Evolutionary conservation across 2,329 filamentous ascomycete species (phyloP).

Genomic region (Ophioceras dolichostomum): DNA sequence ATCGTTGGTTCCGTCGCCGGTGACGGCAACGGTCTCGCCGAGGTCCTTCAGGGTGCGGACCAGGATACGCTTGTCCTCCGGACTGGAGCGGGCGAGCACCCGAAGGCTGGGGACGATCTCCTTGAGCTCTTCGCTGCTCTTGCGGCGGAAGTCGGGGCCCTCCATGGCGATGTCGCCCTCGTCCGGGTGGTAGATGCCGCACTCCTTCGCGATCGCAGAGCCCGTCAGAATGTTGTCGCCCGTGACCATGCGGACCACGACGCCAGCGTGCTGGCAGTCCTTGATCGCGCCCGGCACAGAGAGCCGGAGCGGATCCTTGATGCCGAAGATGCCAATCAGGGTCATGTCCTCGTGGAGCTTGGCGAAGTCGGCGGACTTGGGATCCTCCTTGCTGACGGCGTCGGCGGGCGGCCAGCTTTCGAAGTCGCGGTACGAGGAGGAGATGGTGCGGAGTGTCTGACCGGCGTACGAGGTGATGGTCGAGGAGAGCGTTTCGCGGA

Average conservation of each 20-base stretch:
- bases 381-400: slow-evolving; percentile 31
- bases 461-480: slow-evolving; percentile 31
- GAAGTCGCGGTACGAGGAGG: slow-evolving; percentile 62
- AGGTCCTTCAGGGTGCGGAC: slow-evolving; percentile 60
- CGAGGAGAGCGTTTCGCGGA: slow-evolving; percentile 35
- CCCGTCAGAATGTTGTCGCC: slow-evolving; percentile 74
- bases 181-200: slow-evolving; percentile 53
- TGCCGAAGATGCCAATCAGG: slow-evolving; percentile 61
- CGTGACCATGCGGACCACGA: slow-evolving; percentile 76
- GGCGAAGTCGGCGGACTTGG: slow-evolving; percentile 49
- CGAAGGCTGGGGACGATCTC: slow-evolving; percentile 57
- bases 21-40: slow-evolving; percentile 70
- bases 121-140: slow-evolving; percentile 52
- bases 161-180: slow-evolving; percentile 59
- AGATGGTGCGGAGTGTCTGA: slow-evolving; percentile 64
- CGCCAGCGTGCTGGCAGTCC: slow-evolving; percentile 63
- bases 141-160: slow-evolving; percentile 64
- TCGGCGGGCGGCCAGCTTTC: slow-evolving; percentile 50
- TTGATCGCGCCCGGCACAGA: slow-evolving; percentile 64
- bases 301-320: slow-evolving; percentile 66
- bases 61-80: slow-evolving; percentile 64
- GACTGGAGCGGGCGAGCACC: slow-evolving; percentile 62
- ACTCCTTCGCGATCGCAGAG: slow-evolving; percentile 66
- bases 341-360: slow-evolving; percentile 54
- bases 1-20: slow-evolving; percentile 76